These are phyloP conservation scores for Neodidymelliopsis sp. DNA, from an alignment of 2,329 filamentous ascomycete genomes.

Conservation along the genomic window DNA sequence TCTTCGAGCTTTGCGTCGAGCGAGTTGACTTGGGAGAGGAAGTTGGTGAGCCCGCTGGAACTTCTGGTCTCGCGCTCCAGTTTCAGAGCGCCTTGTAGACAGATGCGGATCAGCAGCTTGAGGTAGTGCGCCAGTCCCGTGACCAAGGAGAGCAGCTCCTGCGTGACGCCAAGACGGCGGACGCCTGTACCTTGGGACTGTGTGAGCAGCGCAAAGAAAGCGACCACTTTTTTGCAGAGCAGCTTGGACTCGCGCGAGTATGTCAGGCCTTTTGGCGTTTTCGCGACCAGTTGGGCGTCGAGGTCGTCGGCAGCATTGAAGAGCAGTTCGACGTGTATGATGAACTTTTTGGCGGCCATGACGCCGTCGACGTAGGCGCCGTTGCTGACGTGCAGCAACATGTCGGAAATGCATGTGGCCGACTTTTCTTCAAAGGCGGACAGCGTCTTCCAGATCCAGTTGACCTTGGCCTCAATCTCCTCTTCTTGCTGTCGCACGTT, in stretches of 20 bases:
- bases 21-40: conserved; percentile 82
- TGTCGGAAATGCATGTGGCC: conserved; percentile 97
- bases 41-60: conserved; percentile 78
- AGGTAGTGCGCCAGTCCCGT: conserved; percentile 97
- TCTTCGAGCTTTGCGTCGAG: conserved; percentile 66
- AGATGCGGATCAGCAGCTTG: conserved; percentile 96
- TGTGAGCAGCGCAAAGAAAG: conserved; percentile 93
- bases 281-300: conserved; percentile 72
- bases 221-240: conserved; percentile 99
- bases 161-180: conserved; percentile 91
- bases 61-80: conserved; percentile 83
- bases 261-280: conserved; percentile 81
- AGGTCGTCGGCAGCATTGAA: conserved; percentile 89
- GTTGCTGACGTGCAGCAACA: conserved; percentile 98
- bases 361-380: conserved; percentile 95
- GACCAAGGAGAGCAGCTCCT: conserved; percentile 96
- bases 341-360: conserved; percentile 93
- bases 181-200: conserved; percentile 93
- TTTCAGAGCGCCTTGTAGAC: conserved; percentile 89
- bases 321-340: conserved; percentile 91
- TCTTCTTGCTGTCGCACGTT: conserved; percentile 86
- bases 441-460: conserved; percentile 96
- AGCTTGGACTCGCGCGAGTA: conserved; percentile 97
- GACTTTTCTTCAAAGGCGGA: conserved; percentile 98
- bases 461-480: conserved; percentile 96